Evolutionary conservation across 2,329 filamentous ascomycete genomes (phyloP).

Genomic region (Aspergillus calidoustus): DNA sequence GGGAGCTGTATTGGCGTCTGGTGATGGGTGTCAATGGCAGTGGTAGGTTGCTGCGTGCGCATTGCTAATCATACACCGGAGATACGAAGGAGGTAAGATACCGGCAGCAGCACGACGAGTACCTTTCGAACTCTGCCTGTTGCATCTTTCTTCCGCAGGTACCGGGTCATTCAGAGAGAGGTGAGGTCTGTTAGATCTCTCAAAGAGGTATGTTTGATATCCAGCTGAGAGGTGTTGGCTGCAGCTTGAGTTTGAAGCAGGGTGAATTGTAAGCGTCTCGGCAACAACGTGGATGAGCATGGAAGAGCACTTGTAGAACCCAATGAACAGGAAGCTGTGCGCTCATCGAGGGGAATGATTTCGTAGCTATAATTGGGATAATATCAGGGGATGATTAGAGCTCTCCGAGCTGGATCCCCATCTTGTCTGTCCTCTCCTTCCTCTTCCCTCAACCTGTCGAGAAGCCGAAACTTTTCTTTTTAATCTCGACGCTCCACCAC

Average conservation of each 20-base stretch:
- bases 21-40: background rate
- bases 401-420: slow-evolving; percentile 12
- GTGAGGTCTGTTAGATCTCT: background rate
- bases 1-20: background rate
- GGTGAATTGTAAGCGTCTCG: slow-evolving; percentile 16
- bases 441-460: slow-evolving; percentile 20
- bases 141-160: background rate
- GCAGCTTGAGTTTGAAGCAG: background rate
- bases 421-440: background rate
- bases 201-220: background rate
- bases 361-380: slow-evolving; percentile 6
- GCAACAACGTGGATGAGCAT: slow-evolving; percentile 14
- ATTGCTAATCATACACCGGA: slow-evolving; percentile 8
- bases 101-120: slow-evolving; percentile 1
- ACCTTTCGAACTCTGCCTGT: slow-evolving; percentile 6
- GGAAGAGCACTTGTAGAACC: slow-evolving; percentile 14
- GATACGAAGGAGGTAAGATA: slow-evolving; percentile 15
- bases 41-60: background rate
- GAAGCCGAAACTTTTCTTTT: slow-evolving; percentile 29
- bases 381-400: slow-evolving; percentile 7
- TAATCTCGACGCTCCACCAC: slow-evolving; percentile 38
- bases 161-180: background rate
- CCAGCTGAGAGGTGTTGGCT: background rate
- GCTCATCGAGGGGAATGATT: slow-evolving; percentile 12
- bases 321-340: slow-evolving; percentile 14